Base-by-base conservation (phyloP, 768 basidiomycete species). In the Hericium erinaceus region DNA sequence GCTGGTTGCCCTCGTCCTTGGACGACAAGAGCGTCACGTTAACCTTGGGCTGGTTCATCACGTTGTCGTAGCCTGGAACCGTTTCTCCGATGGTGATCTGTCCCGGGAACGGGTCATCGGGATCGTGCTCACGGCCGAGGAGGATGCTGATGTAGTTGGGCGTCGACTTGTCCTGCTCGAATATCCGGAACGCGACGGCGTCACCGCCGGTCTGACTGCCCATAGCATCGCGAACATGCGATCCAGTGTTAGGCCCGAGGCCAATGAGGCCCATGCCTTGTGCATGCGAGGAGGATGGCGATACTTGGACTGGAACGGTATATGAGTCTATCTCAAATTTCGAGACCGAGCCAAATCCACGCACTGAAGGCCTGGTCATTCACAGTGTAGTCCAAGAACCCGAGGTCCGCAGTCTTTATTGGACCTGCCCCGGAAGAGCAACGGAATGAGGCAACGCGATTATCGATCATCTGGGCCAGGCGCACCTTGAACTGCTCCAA, bases 121-220 rank as follows among this genome's bases (percentile, higher is more conserved):
- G 78, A 64, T 83, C 85, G 58, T 78, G 69, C 11, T 76, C 72
- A 22, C 89, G 80, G 28, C 81, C 80, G 28, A 91, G 77, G 37
- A 85, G 76, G 58, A 90, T 72, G 0, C 85, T 79, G 56, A 90
- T 73, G 60, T 71, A 80, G 65, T 87, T 85, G 0, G 83, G 77
- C 2, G 80, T 71, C n/a, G 79, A 72, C 9, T 70, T 69, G 64
- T 88, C 76, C 61, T 82, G 78, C 7, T 69, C 66, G 67, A 91
- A 89, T 59, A 87, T 82, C 48, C 81, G 76, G 69, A 87, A 82
- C 9, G 87, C 73, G 39, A 83, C 74, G 0, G 83, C 71, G 59
- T 80, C 77, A 2, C 33, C 33, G 4, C 81, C 85, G 0, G 69
- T 64, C 12, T 72, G 33, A 53, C 69, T 62, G 7, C 69, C 61